These are phyloP conservation scores for Chenopodium quinoa DNA, from an alignment of 148 eudicot genomes.

Conservation along the genomic window DNA sequence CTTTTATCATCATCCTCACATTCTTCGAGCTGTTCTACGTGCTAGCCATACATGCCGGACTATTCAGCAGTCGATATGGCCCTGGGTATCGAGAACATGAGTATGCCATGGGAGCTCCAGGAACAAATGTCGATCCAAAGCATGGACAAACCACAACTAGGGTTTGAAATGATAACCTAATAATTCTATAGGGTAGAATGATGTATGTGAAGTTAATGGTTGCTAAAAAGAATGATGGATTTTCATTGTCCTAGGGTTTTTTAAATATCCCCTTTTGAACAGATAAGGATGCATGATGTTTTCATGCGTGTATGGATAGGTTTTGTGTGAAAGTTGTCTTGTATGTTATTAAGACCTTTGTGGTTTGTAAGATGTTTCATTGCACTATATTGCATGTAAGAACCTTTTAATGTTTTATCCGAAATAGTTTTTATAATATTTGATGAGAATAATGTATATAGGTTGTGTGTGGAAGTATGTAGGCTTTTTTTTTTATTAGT, in stretches of 20 bases:
- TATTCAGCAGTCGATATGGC: constrained; percentile 35
- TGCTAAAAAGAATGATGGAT: background rate
- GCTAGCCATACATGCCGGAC: constrained; percentile 57
- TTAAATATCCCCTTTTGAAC: background rate
- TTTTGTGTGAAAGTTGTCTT: background rate
- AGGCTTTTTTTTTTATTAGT: too few species aligned
- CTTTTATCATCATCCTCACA: constrained; percentile 48
- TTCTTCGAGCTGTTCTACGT: constrained; percentile 56
- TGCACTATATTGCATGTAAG: background rate
- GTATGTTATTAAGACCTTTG: background rate
- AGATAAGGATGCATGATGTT: background rate
- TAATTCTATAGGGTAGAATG: background rate
- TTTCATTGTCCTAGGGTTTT: background rate
- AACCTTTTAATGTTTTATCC: background rate
- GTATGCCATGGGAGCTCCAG: constrained; percentile 24
- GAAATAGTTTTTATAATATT: too few species aligned
- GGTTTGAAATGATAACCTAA: constrained; percentile 7
- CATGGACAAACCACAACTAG: constrained; percentile 23
- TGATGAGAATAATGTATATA: too few species aligned
- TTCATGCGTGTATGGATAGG: background rate
- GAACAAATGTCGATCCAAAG: constrained; percentile 17
- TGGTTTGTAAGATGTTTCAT: background rate
- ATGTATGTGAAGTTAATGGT: background rate
- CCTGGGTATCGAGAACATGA: constrained; percentile 44
- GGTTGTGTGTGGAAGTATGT: too few species aligned